These are phyloP conservation scores for Naganishia randhawae DNA, from an alignment of 768 basidiomycete species.

Conservation along the genomic window DNA sequence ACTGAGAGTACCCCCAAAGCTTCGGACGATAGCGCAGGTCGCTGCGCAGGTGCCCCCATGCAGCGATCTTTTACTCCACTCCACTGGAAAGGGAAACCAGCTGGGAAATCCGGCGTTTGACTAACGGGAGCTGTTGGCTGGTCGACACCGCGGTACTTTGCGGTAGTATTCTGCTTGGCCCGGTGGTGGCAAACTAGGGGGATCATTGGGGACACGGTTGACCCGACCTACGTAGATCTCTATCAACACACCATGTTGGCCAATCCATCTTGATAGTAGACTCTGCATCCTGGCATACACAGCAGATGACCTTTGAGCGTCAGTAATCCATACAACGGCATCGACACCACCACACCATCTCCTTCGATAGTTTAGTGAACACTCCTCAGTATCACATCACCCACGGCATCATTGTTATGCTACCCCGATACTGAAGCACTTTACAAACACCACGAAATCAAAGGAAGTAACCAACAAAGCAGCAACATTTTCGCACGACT, in stretches of 20 bases:
- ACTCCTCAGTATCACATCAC: background rate
- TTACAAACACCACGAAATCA: background rate
- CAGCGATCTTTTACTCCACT: background rate
- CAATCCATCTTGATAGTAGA: background rate
- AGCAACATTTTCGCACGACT: background rate
- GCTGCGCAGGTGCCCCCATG: slow-evolving; percentile 1
- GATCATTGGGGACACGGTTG: background rate
- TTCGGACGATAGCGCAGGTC: too few relatives aligned
- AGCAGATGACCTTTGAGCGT: background rate
- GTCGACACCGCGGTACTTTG: background rate
- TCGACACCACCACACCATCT: background rate
- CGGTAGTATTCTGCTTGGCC: background rate
- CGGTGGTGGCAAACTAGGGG: background rate
- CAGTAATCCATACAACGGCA: background rate
- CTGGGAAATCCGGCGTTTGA: background rate
- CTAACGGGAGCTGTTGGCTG: too few relatives aligned
- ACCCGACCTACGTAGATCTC: background rate
- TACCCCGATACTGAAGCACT: slow-evolving; percentile 11
- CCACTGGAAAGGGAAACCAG: background rate
- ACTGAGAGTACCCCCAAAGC: too few relatives aligned
- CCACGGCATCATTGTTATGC: slow-evolving; percentile 22
- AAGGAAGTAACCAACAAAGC: background rate
- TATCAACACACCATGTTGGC: background rate
- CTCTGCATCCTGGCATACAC: background rate
- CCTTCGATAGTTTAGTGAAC: background rate